These are phyloP conservation scores for Cytospora piceicola DNA, from an alignment of 2,329 filamentous ascomycete species.

Conservation along the genomic window DNA sequence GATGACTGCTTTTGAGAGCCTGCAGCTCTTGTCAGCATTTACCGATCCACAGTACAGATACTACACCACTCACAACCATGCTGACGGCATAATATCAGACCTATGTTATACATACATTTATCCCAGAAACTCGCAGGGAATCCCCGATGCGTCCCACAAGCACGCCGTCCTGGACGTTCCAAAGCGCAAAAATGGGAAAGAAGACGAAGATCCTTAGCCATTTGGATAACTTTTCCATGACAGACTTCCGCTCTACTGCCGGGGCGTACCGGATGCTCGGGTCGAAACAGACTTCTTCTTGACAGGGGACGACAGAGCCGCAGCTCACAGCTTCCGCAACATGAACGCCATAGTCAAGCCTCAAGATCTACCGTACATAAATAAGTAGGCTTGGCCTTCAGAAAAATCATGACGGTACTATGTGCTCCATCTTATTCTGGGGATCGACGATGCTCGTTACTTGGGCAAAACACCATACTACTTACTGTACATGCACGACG, in stretches of 20 bases:
- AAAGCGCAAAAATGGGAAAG: slow-evolving; percentile 5
- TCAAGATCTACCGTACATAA: too few species aligned
- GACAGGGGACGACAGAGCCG: slow-evolving; percentile 1
- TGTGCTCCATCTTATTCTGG: not conserved
- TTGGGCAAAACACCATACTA: not conserved
- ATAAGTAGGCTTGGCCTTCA: not conserved
- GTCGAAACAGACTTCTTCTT: slow-evolving; percentile 3
- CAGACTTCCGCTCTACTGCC: slow-evolving; percentile 16
- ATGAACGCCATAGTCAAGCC: not conserved
- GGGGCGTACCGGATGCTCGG: slow-evolving; percentile 18
- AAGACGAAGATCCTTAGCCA: slow-evolving; percentile 10
- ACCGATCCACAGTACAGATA: slow-evolving; percentile 9
- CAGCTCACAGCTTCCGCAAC: not conserved
- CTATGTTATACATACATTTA: slow-evolving; percentile 20
- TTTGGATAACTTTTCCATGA: slow-evolving; percentile 7
- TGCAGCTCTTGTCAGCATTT: not conserved
- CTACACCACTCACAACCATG: slow-evolving; percentile 8
- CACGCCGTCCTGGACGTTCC: slow-evolving; percentile 6
- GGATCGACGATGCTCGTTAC: not conserved
- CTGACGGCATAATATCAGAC: slow-evolving; percentile 14
- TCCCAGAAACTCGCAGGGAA: slow-evolving; percentile 14
- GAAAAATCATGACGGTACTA: not conserved
- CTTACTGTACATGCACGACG: too few species aligned
- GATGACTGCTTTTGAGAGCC: not conserved
- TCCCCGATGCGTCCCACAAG: slow-evolving; percentile 6